phyloP scores from a whole-genome alignment of 1,284 basidiomycete species.

The Ceratobasidium sp. region DNA sequence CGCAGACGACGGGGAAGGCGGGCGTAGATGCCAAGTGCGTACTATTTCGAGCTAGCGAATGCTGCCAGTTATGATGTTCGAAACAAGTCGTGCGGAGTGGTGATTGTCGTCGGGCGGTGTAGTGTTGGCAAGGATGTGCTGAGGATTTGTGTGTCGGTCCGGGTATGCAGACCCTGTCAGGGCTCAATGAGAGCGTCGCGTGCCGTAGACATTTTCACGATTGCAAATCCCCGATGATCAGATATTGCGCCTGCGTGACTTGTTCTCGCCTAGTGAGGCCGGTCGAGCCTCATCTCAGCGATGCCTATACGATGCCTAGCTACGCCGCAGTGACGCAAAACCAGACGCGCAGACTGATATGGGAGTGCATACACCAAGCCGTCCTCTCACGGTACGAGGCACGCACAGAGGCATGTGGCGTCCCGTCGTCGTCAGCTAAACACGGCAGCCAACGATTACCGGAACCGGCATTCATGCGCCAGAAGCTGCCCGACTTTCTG shows the following conservation, averaged over 20 bases:
- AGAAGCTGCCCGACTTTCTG: neutral
- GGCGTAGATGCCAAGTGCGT: neutral
- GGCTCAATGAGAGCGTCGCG: slow-evolving; percentile 17
- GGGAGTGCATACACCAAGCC: neutral
- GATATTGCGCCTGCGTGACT: neutral
- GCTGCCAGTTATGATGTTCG: neutral
- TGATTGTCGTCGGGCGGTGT: neutral
- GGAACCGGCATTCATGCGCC: neutral
- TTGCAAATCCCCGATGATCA: slow-evolving; percentile 35
- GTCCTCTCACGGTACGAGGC: neutral
- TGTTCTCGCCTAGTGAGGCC: neutral
- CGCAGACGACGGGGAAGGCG: neutral
- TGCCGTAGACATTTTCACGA: slow-evolving; percentile 12
- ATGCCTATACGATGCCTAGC: no score
- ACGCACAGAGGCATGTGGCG: neutral
- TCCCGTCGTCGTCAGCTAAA: neutral
- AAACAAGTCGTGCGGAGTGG: neutral
- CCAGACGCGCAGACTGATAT: neutral
- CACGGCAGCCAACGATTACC: neutral
- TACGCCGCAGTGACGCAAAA: no score
- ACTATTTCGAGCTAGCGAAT: neutral
- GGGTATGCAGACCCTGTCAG: slow-evolving; percentile 8
- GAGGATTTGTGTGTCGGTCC: neutral
- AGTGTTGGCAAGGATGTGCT: slow-evolving; percentile 4
- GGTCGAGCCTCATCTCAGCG: slow-evolving; percentile 2